A percentile compares a stretch with the other conserved stretches of the same genome.
Evolutionary conservation across 345 rosid species (phyloP).

Genomic region (Ricinus communis): DNA sequence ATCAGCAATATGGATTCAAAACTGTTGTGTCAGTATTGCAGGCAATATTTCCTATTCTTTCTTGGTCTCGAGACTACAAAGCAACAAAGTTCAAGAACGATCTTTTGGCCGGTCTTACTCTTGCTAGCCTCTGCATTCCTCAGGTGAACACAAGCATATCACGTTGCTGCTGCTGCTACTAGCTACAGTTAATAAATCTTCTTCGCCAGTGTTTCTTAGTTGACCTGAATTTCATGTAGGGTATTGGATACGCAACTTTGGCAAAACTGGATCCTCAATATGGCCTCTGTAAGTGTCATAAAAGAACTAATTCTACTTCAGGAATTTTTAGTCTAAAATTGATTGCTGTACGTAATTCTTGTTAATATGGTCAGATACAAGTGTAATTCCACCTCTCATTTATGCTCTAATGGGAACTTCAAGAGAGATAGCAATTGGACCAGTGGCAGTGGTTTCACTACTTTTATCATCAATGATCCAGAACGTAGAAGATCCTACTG

Average conservation of each 20-base stretch:
- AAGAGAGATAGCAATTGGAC: conserved; percentile 87
- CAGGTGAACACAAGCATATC: conserved; percentile 45
- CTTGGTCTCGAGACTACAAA: conserved; percentile 62
- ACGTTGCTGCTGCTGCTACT: not conserved
- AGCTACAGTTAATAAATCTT: not conserved
- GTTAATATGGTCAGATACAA: conserved; percentile 52
- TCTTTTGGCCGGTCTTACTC: conserved; percentile 82
- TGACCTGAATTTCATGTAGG: conserved; percentile 35
- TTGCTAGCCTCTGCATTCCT: conserved; percentile 96
- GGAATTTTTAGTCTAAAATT: not conserved
- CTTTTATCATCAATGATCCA: conserved; percentile 75
- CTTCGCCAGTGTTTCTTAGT: not conserved
- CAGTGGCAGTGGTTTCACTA: conserved; percentile 88
- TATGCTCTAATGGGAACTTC: conserved; percentile 94
- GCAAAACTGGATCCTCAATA: conserved; percentile 94
- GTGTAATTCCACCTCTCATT: conserved; percentile 81
- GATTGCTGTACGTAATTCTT: not conserved
- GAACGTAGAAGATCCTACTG: conserved; percentile 59
- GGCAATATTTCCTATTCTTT: conserved; percentile 62
- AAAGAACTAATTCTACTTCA: not conserved
- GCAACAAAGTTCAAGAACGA: conserved; percentile 64
- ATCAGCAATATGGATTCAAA: conserved; percentile 33
- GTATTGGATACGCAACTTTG: conserved; percentile 91
- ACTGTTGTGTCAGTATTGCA: conserved; percentile 34
- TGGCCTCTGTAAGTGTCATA: conserved; percentile 72